Base-by-base conservation (phyloP, 2,329 filamentous ascomycete species). In the Chrysoporthe deuterocubensis region DNA sequence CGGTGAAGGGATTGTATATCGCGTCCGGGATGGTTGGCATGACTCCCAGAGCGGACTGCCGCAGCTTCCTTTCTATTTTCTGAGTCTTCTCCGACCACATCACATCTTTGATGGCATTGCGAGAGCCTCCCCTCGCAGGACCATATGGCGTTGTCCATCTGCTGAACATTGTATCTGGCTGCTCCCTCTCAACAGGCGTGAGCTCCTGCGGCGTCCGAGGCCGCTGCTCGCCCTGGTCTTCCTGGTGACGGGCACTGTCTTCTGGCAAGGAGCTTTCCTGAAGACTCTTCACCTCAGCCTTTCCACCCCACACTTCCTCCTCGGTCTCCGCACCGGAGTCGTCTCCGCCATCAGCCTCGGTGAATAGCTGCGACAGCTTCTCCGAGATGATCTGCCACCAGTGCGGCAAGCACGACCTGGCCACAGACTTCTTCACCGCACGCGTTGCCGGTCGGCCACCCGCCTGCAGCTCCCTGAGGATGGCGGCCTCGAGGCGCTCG, bases 251-350 rank as follows among this genome's bases (percentile, higher is more conserved):
- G 7, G 34, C 3, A 40, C 18, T 13, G 18, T 42, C 46, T 13
- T 46, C 14, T 1, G 26, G 11, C 21, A 26, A 43, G 16, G 6
- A 44, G 0, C 34, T 43, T 43, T 48, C 64, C 16, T 26, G 46
- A 1, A 18, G 52, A 16, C 13, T 57, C 46, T n/a, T 65, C 2
- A n/a, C 37, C 14, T 34, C 48, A 6, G 57, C 34, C 5, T 21
- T 44, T 57, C 62, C 62, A 14, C 63, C 66, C 66, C 66, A 68
- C 2, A 62, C 58, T 26, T 68, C 66, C 57, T 65, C 66, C 5
- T 18, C 54, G 1, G n/a, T 21, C 13, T 32, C 37, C 34, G 21
- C 37, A 14, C 16, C 48, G 9, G 34, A 26, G 14, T 44, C 46
- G 1, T 32, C 37, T 13, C 48, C 32, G 11, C 8, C 34, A 9